Base-by-base conservation (phyloP, 2,329 filamentous ascomycete species). In the Pseudonectria buxi region DNA sequence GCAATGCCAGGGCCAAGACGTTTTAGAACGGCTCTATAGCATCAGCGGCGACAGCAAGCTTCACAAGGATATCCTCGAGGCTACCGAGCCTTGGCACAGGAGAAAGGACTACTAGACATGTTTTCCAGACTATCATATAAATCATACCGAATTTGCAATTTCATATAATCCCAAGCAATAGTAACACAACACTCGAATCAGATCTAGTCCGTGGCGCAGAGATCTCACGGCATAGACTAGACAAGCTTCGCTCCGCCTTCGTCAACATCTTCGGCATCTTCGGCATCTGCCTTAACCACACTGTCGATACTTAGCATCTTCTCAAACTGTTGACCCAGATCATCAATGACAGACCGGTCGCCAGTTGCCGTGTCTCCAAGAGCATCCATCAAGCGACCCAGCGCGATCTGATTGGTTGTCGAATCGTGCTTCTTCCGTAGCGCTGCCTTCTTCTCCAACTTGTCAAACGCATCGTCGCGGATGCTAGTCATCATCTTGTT, bases 41-140 rank as follows among this genome's bases (percentile, higher is more conserved):
- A 49, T 50, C 16, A 59, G 55, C 1, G 65, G 67, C 0, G 63
- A 69, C 25, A 38, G 43, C 7, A 49, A 55, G 28, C 46, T 57
- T 14, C 67, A 72, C 43, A 44, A 58, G 42, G 53, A 52, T 30
- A 44, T 70, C 26, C 40, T 72, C 3, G 58, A 67, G 43, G 67
- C 53, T 4, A 44, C 45, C 24, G 57, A 58, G 44, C 62, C 60
- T 6, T 71, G 65, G 64, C 45, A 56, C 7, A 55, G 62, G 52
- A 59, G 65, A 30, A 51, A 61, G 34, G 48, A 61, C 33, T 42
- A 67, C 28, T 70, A 33, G 31, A 35, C 4, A 6, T 28, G 26
- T 4, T 28, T 9, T 22, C 9, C 18, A 22, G 18, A 5, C n/a
- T n/a, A 30, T 14, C 26, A 24, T 6, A 33, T 28, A 15, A 26